Percentiles rank a stretch among this genome's conserved stretches.
Evolutionary conservation across 1,284 basidiomycete genomes (phyloP).

Genomic region (Abortiporus biennis): DNA sequence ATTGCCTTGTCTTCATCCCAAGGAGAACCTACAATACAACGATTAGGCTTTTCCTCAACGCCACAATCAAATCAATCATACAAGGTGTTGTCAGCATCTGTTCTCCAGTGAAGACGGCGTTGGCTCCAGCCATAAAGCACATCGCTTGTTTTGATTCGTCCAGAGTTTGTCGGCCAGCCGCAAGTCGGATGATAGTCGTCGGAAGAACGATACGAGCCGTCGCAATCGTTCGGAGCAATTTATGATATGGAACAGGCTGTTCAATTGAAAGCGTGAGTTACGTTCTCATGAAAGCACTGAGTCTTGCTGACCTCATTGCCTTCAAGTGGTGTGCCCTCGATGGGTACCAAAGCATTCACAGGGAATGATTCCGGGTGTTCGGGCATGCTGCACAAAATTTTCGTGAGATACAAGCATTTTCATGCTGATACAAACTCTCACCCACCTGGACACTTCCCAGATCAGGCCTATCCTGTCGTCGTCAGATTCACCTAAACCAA

Average conservation of each 20-base stretch:
- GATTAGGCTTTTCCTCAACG: constrained; percentile 6
- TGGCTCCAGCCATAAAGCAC: constrained; percentile 98
- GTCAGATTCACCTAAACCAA: constrained; percentile 92
- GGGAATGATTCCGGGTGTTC: constrained; percentile 98
- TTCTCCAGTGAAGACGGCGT: constrained; percentile 97
- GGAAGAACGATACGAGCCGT: constrained; percentile 93
- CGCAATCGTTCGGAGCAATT: constrained; percentile 89
- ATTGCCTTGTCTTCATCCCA: constrained; percentile 95
- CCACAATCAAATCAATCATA: constrained; percentile 32
- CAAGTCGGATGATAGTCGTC: constrained; percentile 89
- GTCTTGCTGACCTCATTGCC: constrained; percentile 56
- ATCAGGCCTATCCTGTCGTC: constrained; percentile 91
- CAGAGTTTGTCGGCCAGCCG: constrained; percentile 89
- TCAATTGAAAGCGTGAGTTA: neutral
- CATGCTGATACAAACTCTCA: constrained; percentile 5
- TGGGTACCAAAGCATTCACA: constrained; percentile 89
- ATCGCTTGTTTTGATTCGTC: constrained; percentile 92
- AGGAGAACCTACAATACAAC: constrained; percentile 52
- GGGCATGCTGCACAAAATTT: constrained; percentile 60
- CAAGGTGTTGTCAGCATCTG: constrained; percentile 96
- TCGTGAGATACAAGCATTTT: constrained; percentile 7
- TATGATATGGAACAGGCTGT: constrained; percentile 77
- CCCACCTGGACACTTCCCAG: constrained; percentile 88
- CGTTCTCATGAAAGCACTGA: neutral
- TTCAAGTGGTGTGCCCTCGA: constrained; percentile 70